Evolutionary conservation across 345 rosid genomes (phyloP).

Genomic region (Kandelia obovata): DNA sequence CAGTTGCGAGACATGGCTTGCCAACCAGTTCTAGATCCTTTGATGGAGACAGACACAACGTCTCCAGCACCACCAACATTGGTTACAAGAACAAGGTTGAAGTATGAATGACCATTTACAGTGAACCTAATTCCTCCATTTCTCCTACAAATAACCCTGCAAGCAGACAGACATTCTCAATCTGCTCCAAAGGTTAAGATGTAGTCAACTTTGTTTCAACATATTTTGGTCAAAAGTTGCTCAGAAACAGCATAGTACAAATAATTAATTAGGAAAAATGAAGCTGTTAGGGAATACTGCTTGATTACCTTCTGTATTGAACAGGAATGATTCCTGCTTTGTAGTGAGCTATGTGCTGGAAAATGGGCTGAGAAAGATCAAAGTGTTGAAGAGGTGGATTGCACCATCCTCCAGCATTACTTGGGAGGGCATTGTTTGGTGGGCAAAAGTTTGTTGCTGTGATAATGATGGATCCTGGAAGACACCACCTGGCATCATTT

Average conservation of each 20-base stretch:
- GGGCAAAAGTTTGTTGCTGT: constrained; percentile 34
- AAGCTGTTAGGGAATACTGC: too few relatives aligned
- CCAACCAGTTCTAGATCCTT: constrained; percentile 24
- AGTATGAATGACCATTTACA: constrained; percentile 26
- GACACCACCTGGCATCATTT: constrained; percentile 25
- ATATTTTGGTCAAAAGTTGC: too few relatives aligned
- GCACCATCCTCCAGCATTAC: constrained; percentile 29
- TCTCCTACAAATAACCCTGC: constrained; percentile 24
- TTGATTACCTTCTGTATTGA: constrained; percentile 19
- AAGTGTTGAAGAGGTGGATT: constrained; percentile 27
- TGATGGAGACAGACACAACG: constrained; percentile 16
- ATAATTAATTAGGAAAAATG: too few relatives aligned
- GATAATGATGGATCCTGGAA: constrained; percentile 20
- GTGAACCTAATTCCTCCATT: constrained; percentile 26
- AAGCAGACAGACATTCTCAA: neutral
- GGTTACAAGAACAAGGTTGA: constrained; percentile 25
- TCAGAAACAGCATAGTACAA: too few relatives aligned
- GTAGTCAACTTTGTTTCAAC: too few relatives aligned
- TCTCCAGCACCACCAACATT: constrained; percentile 33
- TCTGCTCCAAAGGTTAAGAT: too few relatives aligned
- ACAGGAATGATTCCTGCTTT: constrained; percentile 29
- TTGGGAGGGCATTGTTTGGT: constrained; percentile 25
- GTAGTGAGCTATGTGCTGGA: constrained; percentile 25
- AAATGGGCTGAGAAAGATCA: constrained; percentile 28
- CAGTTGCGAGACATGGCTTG: constrained; percentile 28